Percentiles rank a stretch among this genome's conserved stretches.
Evolutionary conservation across 805 yeast species (phyloP).

Genomic region (Sungouiella blattae): DNA sequence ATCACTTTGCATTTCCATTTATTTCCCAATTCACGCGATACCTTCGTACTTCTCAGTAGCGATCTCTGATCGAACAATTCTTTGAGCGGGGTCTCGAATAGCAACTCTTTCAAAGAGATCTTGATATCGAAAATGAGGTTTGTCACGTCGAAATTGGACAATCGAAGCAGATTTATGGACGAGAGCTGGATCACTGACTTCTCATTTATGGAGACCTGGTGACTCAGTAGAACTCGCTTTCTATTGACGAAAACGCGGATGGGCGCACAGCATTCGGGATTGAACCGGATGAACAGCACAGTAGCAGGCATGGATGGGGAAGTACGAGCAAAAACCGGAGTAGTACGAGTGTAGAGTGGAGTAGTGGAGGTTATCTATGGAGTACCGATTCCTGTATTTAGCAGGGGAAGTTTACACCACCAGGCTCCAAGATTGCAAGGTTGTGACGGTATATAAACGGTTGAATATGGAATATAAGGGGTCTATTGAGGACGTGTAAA

Average conservation of each 20-base stretch:
- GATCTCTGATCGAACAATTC: constrained; percentile 11
- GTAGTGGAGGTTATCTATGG: too few relatives aligned
- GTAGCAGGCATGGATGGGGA: constrained; percentile 23
- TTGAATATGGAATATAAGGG: too few relatives aligned
- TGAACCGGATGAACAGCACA: constrained; percentile 18
- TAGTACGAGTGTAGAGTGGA: too few relatives aligned
- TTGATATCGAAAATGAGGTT: constrained; percentile 16
- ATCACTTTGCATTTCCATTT: constrained; percentile 22
- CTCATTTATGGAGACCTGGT: constrained; percentile 20
- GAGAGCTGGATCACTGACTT: constrained; percentile 21
- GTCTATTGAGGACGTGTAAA: too few relatives aligned
- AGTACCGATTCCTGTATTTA: too few relatives aligned
- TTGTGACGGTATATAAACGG: too few relatives aligned
- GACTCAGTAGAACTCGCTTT: constrained; percentile 15
- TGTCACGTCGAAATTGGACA: constrained; percentile 22
- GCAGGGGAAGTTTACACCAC: too few relatives aligned
- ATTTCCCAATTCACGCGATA: constrained; percentile 10
- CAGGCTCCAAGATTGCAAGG: too few relatives aligned
- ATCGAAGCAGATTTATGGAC: constrained; percentile 20
- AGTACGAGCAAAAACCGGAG: too few relatives aligned
- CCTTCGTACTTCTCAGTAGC: constrained; percentile 7
- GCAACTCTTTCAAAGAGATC: constrained; percentile 6
- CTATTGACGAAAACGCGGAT: constrained; percentile 22
- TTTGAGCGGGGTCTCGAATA: constrained; percentile 8
- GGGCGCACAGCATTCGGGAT: constrained; percentile 14